Conservation (phyloP, 306 rosid genomes). For the Cicer bijugum region DNA sequence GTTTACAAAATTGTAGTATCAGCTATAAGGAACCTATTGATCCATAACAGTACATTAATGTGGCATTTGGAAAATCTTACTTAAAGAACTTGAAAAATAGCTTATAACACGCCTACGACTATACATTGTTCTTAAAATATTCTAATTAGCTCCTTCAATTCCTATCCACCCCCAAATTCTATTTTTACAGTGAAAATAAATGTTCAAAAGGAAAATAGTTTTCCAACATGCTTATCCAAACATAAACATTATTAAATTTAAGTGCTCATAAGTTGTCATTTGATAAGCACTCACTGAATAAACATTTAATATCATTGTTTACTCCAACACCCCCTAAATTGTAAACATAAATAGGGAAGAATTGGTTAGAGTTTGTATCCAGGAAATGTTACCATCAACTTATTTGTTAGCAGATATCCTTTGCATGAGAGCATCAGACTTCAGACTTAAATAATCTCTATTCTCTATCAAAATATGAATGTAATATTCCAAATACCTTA, state of each 20-base stretch:
- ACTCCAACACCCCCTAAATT: background rate
- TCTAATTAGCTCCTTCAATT: background rate
- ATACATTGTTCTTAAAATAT: background rate
- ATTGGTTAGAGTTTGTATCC: background rate
- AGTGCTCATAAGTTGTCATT: background rate
- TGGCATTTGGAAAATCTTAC: background rate
- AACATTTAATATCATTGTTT: background rate
- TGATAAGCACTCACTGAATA: background rate
- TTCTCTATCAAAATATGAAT: slow-evolving; percentile 33
- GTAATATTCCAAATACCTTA: slow-evolving; percentile 28
- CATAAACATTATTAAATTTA: background rate
- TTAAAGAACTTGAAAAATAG: background rate
- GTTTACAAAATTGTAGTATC: slow-evolving; percentile 36
- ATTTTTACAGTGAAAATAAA: too few relatives aligned
- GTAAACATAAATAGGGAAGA: slow-evolving; percentile 27
- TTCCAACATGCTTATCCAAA: background rate
- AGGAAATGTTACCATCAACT: slow-evolving; percentile 29
- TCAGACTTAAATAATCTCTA: slow-evolving; percentile 18
- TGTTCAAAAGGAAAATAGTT: too few relatives aligned
- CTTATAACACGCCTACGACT: background rate
- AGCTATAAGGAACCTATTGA: slow-evolving; percentile 33
- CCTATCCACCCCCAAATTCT: too few relatives aligned
- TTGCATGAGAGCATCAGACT: slow-evolving; percentile 24
- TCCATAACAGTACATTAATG: slow-evolving; percentile 25
- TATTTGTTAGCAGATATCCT: slow-evolving; percentile 16